phyloP scores from a whole-genome alignment of 177 flowering plant genomes.

The Vitis hybrid region DNA sequence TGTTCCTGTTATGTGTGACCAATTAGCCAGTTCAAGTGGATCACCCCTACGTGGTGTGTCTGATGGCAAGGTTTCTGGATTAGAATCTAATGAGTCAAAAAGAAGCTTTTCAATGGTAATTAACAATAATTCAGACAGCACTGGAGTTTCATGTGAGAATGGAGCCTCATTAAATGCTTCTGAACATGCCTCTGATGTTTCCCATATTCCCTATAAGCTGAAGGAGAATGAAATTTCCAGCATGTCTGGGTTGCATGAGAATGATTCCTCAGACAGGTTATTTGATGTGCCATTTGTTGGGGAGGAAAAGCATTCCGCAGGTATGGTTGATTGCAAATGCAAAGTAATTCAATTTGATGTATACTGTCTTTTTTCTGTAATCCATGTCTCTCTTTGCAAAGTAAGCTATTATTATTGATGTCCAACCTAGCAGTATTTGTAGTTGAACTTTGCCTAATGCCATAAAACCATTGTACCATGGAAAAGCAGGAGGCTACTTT shows the following conservation, averaged over 20 bases:
- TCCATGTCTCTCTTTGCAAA: background rate
- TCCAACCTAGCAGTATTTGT: too few species aligned
- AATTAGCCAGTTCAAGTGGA: constrained; percentile 36
- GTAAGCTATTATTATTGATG: too few species aligned
- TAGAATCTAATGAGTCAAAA: constrained; percentile 50
- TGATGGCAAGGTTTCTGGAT: constrained; percentile 40
- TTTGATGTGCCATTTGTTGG: constrained; percentile 71
- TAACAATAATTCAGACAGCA: constrained; percentile 43
- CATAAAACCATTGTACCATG: too few species aligned
- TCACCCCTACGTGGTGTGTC: constrained; percentile 36
- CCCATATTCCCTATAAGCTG: constrained; percentile 20
- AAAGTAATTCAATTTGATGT: background rate
- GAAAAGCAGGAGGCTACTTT: too few species aligned
- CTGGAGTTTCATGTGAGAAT: constrained; percentile 49
- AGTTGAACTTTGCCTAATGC: too few species aligned
- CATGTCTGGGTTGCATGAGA: constrained; percentile 30
- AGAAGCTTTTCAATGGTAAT: constrained; percentile 25
- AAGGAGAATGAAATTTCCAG: constrained; percentile 47
- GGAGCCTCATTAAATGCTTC: constrained; percentile 34
- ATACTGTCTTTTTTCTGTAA: too few species aligned
- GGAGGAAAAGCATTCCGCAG: constrained; percentile 50
- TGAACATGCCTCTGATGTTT: constrained; percentile 32
- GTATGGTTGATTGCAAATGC: constrained; percentile 30
- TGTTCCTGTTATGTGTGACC: constrained; percentile 60
- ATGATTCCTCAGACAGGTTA: constrained; percentile 46